These are phyloP conservation scores for Leucosporidium scottii DNA, from an alignment of 768 basidiomycete species.

Conservation along the genomic window DNA sequence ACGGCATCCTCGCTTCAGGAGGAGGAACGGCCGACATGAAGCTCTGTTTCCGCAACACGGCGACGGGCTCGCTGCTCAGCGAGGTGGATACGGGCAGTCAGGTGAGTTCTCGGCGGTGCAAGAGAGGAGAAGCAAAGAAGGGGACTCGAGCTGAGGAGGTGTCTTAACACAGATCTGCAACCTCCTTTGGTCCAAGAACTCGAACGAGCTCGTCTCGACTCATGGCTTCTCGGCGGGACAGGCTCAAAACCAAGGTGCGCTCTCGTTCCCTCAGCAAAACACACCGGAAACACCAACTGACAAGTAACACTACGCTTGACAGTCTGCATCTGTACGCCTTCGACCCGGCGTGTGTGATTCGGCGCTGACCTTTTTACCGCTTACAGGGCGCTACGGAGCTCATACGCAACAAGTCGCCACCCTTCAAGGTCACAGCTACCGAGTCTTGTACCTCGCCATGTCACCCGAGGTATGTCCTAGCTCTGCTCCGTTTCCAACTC, in stretches of 20 bases:
- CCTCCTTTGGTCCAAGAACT: constrained; percentile 76
- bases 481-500: no score
- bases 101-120: constrained; percentile 48
- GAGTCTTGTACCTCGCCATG: constrained; percentile 96
- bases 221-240: constrained; percentile 92
- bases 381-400: no score
- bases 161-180: constrained; percentile 69
- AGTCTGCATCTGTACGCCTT: constrained; percentile 59
- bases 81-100: constrained; percentile 94
- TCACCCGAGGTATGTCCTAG: constrained; percentile 69
- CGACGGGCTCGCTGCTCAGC: constrained; percentile 67
- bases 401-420: constrained; percentile 81
- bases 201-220: constrained; percentile 94
- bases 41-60: constrained; percentile 93
- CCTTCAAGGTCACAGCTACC: constrained; percentile 86
- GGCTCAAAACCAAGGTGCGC: constrained; percentile 95
- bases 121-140: not conserved
- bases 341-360: constrained; percentile 38
- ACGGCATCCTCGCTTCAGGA: constrained; percentile 83
- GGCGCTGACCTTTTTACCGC: no score
- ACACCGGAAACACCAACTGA: not conserved
- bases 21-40: constrained; percentile 98
- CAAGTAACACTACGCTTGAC: not conserved
- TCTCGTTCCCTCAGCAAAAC: not conserved
- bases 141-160: not conserved